Percentiles rank a stretch among this genome's conserved stretches.
phyloP scores from a whole-genome alignment of 2,329 filamentous ascomycete genomes.

The Chaetomiaceae sp. region DNA sequence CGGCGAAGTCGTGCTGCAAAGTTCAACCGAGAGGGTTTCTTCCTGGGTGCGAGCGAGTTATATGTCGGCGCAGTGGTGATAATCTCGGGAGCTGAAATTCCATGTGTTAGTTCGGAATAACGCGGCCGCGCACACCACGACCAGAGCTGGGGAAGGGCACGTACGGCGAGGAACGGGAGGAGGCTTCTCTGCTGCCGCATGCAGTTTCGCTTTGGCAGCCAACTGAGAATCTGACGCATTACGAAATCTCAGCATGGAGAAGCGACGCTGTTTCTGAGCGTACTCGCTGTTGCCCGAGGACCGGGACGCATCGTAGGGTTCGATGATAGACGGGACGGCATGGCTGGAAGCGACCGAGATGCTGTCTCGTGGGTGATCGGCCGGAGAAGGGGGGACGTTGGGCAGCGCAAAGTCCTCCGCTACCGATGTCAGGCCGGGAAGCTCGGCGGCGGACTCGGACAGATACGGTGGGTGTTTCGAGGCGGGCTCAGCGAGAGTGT shows the following conservation, averaged over 20 bases:
- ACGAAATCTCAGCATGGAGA: slow-evolving; percentile 73
- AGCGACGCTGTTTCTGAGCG: slow-evolving; percentile 51
- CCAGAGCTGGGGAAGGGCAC: slow-evolving; percentile 22
- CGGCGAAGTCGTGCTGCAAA: slow-evolving; percentile 48
- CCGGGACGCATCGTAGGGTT: slow-evolving; percentile 33
- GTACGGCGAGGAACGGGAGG: slow-evolving; percentile 56
- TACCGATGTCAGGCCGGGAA: slow-evolving; percentile 21
- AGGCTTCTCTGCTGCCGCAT: slow-evolving; percentile 46
- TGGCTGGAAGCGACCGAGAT: slow-evolving; percentile 24
- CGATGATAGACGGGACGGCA: slow-evolving; percentile 21
- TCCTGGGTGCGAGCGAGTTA: slow-evolving; percentile 48
- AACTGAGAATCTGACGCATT: slow-evolving; percentile 92
- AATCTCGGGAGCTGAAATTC: slow-evolving; percentile 57
- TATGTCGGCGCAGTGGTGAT: slow-evolving; percentile 88
- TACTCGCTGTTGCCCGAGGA: slow-evolving; percentile 51
- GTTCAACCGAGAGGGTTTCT: slow-evolving; percentile 50
- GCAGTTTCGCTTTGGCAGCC: slow-evolving; percentile 66
- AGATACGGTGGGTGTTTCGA: slow-evolving; percentile 22
- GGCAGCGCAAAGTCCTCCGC: slow-evolving; percentile 19
- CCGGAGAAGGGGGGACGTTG: slow-evolving; percentile 27
- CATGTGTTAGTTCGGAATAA: slow-evolving; percentile 23
- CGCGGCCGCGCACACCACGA: not conserved
- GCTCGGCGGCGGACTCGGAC: slow-evolving; percentile 23
- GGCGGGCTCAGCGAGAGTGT: slow-evolving; percentile 24
- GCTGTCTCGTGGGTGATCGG: slow-evolving; percentile 27